These are phyloP conservation scores for Lepidium aucheri DNA, from an alignment of 345 rosid species.

Conservation along the genomic window DNA sequence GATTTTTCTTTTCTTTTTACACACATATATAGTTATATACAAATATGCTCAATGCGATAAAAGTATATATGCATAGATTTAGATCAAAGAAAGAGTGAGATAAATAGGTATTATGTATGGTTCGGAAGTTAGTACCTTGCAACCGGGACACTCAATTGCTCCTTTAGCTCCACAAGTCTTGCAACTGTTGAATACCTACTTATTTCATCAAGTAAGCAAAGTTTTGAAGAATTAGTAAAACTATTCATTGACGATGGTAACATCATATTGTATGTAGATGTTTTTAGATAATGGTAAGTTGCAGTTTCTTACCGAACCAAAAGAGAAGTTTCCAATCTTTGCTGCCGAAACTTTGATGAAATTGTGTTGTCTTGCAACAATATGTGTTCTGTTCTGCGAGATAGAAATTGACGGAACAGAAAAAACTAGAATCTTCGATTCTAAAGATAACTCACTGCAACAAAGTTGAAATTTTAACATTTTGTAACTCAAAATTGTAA, in stretches of 20 bases:
- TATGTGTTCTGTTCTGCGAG: not conserved
- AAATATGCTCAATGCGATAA: too few species aligned
- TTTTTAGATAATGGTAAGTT: not conserved
- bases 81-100: not conserved
- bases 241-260: not conserved
- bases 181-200: slow-evolving; percentile 50
- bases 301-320: slow-evolving; percentile 38
- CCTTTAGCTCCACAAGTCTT: slow-evolving; percentile 61
- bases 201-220: not conserved
- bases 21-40: not conserved
- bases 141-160: slow-evolving; percentile 73
- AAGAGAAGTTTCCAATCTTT: slow-evolving; percentile 41
- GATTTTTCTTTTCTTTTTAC: not conserved
- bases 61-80: not conserved
- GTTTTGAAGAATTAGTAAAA: not conserved
- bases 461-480: slow-evolving; percentile 18
- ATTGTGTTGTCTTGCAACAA: slow-evolving; percentile 2
- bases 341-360: slow-evolving; percentile 28
- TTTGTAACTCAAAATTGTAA: slow-evolving; percentile 8
- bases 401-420: not conserved
- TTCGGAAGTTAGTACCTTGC: slow-evolving; percentile 40
- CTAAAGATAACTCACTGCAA: slow-evolving; percentile 10
- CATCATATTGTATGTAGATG: not conserved
- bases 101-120: not conserved
- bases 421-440: not conserved